Conservation (phyloP, 2,329 filamentous ascomycete genomes). For the Paramyrothecium roridum region DNA sequence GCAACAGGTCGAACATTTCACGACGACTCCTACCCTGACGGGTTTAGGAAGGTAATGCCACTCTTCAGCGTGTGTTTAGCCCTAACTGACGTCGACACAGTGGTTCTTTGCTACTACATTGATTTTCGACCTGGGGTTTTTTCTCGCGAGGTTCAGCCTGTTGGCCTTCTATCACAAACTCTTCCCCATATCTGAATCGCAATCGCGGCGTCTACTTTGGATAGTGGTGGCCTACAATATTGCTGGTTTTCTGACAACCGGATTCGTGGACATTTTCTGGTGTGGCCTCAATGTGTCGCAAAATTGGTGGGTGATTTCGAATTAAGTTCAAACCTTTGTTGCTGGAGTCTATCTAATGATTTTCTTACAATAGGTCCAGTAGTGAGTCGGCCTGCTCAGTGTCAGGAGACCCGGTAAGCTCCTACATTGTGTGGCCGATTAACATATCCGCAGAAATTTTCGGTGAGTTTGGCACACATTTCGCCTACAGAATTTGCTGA, state of each 20-base stretch:
- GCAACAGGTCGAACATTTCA: not conserved
- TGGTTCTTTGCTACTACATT: not conserved
- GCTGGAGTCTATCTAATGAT: not conserved
- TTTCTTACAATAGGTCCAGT: not conserved
- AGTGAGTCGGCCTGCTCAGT: not conserved
- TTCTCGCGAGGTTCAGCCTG: conserved; percentile 1
- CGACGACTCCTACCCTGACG: too few relatives aligned
- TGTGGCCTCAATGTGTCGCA: not conserved
- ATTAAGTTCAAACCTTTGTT: too few relatives aligned
- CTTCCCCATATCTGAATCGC: not conserved
- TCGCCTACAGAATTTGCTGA: not conserved
- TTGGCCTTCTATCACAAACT: conserved; percentile 1
- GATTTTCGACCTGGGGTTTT: conserved; percentile 1
- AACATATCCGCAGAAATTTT: conserved; percentile 1
- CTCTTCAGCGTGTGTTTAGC: not conserved
- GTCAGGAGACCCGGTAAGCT: not conserved
- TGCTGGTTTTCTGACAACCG: not conserved
- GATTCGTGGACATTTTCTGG: not conserved
- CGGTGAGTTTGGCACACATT: not conserved
- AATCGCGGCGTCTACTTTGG: not conserved
- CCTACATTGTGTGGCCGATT: conserved; percentile 1
- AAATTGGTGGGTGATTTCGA: not conserved
- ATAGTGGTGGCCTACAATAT: not conserved
- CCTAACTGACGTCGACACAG: not conserved
- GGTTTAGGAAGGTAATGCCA: not conserved